Conservation (phyloP, 164 flowering plant species). For the Saururus chinensis region DNA sequence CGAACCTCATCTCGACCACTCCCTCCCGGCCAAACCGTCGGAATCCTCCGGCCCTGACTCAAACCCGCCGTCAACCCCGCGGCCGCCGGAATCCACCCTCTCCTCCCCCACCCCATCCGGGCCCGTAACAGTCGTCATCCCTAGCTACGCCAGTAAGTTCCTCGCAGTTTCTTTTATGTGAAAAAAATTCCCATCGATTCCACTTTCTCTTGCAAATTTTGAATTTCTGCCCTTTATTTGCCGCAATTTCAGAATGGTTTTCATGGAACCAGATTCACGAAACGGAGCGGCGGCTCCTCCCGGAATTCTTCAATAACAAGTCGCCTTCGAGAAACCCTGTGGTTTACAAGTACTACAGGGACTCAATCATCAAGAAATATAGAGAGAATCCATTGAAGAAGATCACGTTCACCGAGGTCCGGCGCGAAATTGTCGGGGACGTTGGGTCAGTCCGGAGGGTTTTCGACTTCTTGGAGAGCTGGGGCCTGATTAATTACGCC, state of each 20-base stretch:
- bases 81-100: constrained; percentile 14
- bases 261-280: constrained; percentile 55
- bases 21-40: neutral
- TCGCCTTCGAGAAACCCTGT: constrained; percentile 58
- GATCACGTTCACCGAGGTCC: constrained; percentile 65
- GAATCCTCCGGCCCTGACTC: constrained; percentile 8
- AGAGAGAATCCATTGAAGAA: constrained; percentile 49
- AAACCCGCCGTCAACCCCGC: constrained; percentile 9
- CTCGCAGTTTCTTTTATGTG: neutral
- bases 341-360: constrained; percentile 59
- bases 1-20: neutral
- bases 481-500: constrained; percentile 82
- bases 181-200: neutral
- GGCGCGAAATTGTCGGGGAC: constrained; percentile 71
- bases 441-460: constrained; percentile 86
- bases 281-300: constrained; percentile 57
- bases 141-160: constrained; percentile 53
- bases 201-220: neutral
- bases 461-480: constrained; percentile 77
- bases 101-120: constrained; percentile 12
- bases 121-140: constrained; percentile 21
- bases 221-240: neutral
- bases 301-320: constrained; percentile 73
- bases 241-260: constrained; percentile 59
- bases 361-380: constrained; percentile 46